Conservation (phyloP, 2,329 filamentous ascomycete species). For the Dactylellina cionopaga region DNA sequence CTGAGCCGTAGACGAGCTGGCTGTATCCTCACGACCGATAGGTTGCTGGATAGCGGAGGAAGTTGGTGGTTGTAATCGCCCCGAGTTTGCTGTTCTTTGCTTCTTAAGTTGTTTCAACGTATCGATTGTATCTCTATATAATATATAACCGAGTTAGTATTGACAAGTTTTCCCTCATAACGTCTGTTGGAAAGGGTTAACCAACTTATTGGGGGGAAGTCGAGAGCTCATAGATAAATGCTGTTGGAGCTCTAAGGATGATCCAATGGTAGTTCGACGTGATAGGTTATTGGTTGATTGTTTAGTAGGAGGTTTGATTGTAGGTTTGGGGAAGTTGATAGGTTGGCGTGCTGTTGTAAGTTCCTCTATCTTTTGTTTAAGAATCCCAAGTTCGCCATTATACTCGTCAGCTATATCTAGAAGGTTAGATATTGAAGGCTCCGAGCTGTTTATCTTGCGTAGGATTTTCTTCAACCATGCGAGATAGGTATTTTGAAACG, state of each 20-base stretch:
- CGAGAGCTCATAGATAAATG: background rate
- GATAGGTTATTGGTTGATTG: background rate
- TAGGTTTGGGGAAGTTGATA: background rate
- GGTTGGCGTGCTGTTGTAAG: background rate
- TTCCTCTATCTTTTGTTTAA: background rate
- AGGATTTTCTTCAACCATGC: conserved; percentile 12
- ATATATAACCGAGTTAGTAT: too few relatives aligned
- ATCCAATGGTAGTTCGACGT: background rate
- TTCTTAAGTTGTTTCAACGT: background rate
- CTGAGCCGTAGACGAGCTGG: too few relatives aligned
- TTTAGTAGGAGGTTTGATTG: too few relatives aligned
- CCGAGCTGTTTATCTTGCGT: background rate
- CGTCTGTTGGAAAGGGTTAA: too few relatives aligned
- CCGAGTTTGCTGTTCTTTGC: background rate
- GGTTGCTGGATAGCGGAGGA: background rate
- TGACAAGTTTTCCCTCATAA: too few relatives aligned
- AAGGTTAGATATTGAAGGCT: background rate
- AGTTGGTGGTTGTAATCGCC: background rate
- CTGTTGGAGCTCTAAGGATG: background rate
- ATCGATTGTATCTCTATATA: too few relatives aligned
- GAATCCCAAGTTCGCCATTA: background rate
- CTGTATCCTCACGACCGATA: too few relatives aligned
- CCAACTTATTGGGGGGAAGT: too few relatives aligned
- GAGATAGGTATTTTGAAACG: background rate
- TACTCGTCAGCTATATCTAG: background rate